These are phyloP conservation scores for Ambrosia trifida DNA, from an alignment of 129 eudicot genomes.

Conservation along the genomic window DNA sequence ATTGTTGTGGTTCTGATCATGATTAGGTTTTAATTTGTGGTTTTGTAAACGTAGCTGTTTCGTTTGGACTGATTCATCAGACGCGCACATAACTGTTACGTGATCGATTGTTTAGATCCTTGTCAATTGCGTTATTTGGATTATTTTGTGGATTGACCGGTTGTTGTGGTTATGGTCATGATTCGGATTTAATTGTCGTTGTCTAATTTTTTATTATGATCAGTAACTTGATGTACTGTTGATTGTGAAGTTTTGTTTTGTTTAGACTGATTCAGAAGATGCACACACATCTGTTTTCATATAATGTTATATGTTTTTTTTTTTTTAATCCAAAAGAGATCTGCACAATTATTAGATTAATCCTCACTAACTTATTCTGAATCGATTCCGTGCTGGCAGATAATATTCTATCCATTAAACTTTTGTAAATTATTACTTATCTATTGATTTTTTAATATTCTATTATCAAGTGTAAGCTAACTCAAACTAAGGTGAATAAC, in stretches of 20 bases:
- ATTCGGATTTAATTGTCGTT: background rate
- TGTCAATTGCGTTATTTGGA: background rate
- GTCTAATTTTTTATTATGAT: background rate
- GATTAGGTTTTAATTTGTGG: slow-evolving; percentile 31
- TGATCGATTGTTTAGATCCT: too few relatives aligned
- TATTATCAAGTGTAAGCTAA: background rate
- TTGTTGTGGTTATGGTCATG: background rate
- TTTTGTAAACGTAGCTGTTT: background rate
- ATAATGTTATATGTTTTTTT: background rate
- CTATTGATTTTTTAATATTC: background rate
- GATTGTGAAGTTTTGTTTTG: too few relatives aligned
- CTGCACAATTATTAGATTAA: background rate
- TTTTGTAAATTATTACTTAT: slow-evolving; percentile 3
- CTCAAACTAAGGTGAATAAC: slow-evolving; percentile 1
- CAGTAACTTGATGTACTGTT: slow-evolving; percentile 8
- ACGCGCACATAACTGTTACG: too few relatives aligned
- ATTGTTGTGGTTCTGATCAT: background rate
- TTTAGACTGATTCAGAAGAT: background rate
- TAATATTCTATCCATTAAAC: background rate
- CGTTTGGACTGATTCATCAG: too few relatives aligned
- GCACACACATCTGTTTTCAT: background rate
- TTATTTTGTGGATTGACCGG: background rate
- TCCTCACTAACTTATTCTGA: background rate
- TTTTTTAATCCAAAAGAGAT: slow-evolving; percentile 7
- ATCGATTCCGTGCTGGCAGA: background rate